Conservation (phyloP, 2,329 filamentous ascomycete genomes). For the Penicillium sp. region DNA sequence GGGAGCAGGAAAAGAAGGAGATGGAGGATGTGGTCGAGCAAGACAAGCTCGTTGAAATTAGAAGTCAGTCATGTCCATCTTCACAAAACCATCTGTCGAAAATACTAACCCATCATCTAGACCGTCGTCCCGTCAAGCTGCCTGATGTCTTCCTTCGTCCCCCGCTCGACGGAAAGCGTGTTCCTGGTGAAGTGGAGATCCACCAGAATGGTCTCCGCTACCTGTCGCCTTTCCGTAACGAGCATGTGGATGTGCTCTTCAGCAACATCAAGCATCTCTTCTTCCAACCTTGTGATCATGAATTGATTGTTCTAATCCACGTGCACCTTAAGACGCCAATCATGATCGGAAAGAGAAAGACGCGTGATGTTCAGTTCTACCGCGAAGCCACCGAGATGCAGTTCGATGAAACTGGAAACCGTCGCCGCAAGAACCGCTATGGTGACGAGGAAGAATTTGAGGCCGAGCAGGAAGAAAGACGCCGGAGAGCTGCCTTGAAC, state of each 20-base stretch:
- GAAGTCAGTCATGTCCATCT: slow-evolving; percentile 65
- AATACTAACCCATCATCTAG: slow-evolving; percentile 58
- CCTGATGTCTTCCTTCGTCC: slow-evolving; percentile 96
- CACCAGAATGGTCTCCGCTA: slow-evolving; percentile 99
- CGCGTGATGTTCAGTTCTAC: slow-evolving; percentile 98
- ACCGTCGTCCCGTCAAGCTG: slow-evolving; percentile 85
- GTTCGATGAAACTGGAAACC: slow-evolving; percentile 97
- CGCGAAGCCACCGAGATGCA: slow-evolving; percentile 97
- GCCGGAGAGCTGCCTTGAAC: slow-evolving; percentile 88
- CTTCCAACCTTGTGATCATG: slow-evolving; percentile 96
- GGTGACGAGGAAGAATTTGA: slow-evolving; percentile 99
- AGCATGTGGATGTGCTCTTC: slow-evolving; percentile 93
- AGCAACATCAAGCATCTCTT: slow-evolving; percentile 98
- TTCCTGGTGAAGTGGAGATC: slow-evolving; percentile 94
- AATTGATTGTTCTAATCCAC: slow-evolving; percentile 97
- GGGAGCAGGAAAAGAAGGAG: slow-evolving; percentile 98
- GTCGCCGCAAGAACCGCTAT: slow-evolving; percentile 96
- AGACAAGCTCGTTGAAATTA: slow-evolving; percentile 92
- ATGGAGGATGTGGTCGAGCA: slow-evolving; percentile 99
- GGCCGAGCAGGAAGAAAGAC: slow-evolving; percentile 94
- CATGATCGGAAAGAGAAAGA: slow-evolving; percentile 98
- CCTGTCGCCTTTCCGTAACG: slow-evolving; percentile 76
- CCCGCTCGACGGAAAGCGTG: slow-evolving; percentile 93
- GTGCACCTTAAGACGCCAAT: slow-evolving; percentile 98
- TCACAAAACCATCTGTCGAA: no score